Percentiles rank a stretch among this genome's conserved stretches.
These are phyloP conservation scores for Umbelopsis ramanniana DNA, from an alignment of 192 early-diverging fungal genomes.

Conservation along the genomic window DNA sequence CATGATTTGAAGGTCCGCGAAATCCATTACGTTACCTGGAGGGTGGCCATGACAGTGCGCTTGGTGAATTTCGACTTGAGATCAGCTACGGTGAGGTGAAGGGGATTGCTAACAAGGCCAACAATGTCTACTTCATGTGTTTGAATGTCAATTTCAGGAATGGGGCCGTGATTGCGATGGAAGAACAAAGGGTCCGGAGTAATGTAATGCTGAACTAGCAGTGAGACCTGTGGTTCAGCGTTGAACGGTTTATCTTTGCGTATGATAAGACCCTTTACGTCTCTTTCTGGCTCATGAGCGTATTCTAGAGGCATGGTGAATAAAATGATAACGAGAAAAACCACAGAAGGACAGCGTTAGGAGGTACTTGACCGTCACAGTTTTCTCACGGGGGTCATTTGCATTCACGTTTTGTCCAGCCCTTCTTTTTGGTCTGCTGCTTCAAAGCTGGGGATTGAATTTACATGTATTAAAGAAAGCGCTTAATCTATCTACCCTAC, in stretches of 20 bases:
- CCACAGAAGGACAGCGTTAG: no score
- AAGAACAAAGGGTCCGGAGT: constrained; percentile 82
- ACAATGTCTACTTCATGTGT: constrained; percentile 67
- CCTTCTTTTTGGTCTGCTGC: no score
- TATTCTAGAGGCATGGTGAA: constrained; percentile 47
- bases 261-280: constrained; percentile 62
- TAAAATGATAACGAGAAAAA: neutral
- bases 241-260: constrained; percentile 81
- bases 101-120: constrained; percentile 14
- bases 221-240: constrained; percentile 73
- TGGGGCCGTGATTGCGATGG: constrained; percentile 89
- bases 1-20: neutral
- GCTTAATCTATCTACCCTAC: no score
- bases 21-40: constrained; percentile 31
- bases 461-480: no score
- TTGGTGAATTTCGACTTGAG: constrained; percentile 55
- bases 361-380: neutral
- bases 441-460: neutral
- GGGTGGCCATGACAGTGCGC: constrained; percentile 57
- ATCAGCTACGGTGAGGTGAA: constrained; percentile 50
- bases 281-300: constrained; percentile 74
- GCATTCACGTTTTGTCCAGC: neutral
- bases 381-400: constrained; percentile 14
- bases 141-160: constrained; percentile 70
- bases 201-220: constrained; percentile 65